Conservation (phyloP, 495 filamentous ascomycete genomes). For the Aspergillus panamensis region DNA sequence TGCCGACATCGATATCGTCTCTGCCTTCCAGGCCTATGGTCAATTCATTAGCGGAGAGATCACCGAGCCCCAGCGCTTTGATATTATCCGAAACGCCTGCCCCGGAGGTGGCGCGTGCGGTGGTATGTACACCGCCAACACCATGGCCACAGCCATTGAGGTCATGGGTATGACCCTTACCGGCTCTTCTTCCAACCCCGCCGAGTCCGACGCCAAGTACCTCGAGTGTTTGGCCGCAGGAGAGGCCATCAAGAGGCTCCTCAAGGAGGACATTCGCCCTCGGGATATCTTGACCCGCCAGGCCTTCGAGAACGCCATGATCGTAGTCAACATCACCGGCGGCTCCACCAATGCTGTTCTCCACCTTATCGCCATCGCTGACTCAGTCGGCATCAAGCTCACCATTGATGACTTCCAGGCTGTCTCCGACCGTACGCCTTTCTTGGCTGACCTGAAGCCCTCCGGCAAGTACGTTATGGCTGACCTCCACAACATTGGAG, state of each 20-base stretch:
- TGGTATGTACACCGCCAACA: conserved; percentile 99
- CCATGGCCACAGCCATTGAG: conserved; percentile 97
- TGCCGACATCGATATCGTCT: conserved; percentile 87
- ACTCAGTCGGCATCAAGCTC: conserved; percentile 88
- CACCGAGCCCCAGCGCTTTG: conserved; percentile 81
- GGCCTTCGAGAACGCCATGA: conserved; percentile 97
- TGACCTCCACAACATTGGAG: conserved; percentile 85
- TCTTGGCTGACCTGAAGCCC: conserved; percentile 95
- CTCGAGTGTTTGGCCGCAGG: conserved; percentile 83
- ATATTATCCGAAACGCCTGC: conserved; percentile 93
- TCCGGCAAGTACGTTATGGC: conserved; percentile 96
- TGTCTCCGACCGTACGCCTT: conserved; percentile 86
- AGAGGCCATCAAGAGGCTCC: conserved; percentile 77
- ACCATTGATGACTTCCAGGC: conserved; percentile 97
- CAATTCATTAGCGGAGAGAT: conserved; percentile 92
- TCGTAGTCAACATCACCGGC: conserved; percentile 89
- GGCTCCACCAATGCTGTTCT: conserved; percentile 97
- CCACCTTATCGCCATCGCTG: conserved; percentile 93
- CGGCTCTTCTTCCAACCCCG: conserved; percentile 88
- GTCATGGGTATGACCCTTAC: conserved; percentile 93
- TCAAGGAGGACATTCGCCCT: conserved; percentile 85
- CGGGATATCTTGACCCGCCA: conserved; percentile 85
- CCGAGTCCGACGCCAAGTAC: conserved; percentile 80
- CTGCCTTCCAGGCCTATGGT: conserved; percentile 96
- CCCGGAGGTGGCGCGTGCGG: conserved; percentile 92